phyloP scores from a whole-genome alignment of 345 rosid genomes.

The Carallia brachiata region DNA sequence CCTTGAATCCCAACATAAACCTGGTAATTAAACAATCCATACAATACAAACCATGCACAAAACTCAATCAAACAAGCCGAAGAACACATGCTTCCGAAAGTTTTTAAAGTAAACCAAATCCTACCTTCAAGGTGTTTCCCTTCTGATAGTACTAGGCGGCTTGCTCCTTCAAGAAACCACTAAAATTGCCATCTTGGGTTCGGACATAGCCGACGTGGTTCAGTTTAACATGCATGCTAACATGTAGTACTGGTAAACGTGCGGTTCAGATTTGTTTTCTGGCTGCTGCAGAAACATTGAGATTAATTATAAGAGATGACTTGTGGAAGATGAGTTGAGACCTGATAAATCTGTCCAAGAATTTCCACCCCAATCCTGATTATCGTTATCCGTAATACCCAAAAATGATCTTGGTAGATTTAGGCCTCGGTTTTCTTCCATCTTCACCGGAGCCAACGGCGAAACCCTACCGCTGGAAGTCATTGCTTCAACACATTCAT shows the following conservation, averaged over 20 bases:
- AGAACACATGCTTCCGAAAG: neutral
- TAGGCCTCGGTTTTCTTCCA: conserved; percentile 42
- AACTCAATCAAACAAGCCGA: neutral
- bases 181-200: neutral
- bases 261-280: neutral
- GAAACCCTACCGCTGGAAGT: conserved; percentile 51
- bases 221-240: neutral
- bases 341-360: conserved; percentile 51
- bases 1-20: neutral
- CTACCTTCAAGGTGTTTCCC: neutral
- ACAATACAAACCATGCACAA: neutral
- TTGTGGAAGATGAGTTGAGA: conserved; percentile 40
- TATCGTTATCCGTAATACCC: conserved; percentile 28
- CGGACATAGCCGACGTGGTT: neutral
- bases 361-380: conserved; percentile 45
- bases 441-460: conserved; percentile 50
- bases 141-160: neutral
- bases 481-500: conserved; percentile 40
- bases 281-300: neutral
- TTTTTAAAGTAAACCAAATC: neutral
- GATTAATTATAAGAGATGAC: conserved; percentile 32
- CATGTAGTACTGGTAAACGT: neutral
- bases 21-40: neutral
- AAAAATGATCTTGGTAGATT: conserved; percentile 38
- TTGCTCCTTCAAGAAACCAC: no score